phyloP scores from a whole-genome alignment of 1,139 yeast genomes.

The Geotrichum fermentans region DNA sequence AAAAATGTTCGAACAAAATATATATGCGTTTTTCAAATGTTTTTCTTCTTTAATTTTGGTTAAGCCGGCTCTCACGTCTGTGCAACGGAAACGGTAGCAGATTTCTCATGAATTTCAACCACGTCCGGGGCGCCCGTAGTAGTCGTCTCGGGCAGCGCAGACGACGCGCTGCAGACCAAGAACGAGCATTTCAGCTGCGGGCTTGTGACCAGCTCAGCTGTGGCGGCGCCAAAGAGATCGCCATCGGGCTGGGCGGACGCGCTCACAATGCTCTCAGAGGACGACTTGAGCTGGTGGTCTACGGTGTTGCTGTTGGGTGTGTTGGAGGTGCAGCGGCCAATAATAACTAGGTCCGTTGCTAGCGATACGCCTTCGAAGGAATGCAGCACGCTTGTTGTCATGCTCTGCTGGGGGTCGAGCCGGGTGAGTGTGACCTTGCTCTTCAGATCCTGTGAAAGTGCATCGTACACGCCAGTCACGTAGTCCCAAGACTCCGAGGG shows the following conservation, averaged over 20 bases:
- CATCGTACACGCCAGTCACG: slow-evolving; percentile 6
- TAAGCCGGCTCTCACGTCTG: too few species aligned
- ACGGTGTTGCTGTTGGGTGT: background rate
- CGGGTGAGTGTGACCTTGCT: slow-evolving; percentile 26
- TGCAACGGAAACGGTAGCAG: too few species aligned
- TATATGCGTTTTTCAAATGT: too few species aligned
- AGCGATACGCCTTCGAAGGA: slow-evolving; percentile 4
- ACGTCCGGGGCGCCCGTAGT: too few species aligned
- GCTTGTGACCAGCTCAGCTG: slow-evolving; percentile 9
- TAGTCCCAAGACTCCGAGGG: slow-evolving; percentile 17
- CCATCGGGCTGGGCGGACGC: background rate
- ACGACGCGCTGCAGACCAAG: slow-evolving; percentile 23
- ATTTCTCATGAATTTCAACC: too few species aligned
- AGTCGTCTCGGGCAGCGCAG: too few species aligned
- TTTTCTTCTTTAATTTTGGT: too few species aligned
- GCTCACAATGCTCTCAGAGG: background rate
- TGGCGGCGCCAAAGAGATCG: slow-evolving; percentile 9
- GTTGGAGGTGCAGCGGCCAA: slow-evolving; percentile 14
- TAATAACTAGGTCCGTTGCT: slow-evolving; percentile 14
- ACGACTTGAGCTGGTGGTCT: background rate
- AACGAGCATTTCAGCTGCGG: slow-evolving; percentile 9
- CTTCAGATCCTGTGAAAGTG: slow-evolving; percentile 1
- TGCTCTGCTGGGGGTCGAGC: slow-evolving; percentile 31
- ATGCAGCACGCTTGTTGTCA: background rate
- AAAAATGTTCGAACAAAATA: too few species aligned